Evolutionary conservation across 306 rosid species (phyloP), one percentile per base, ranked within the genome.

Genomic region (Phaseolus lunatus): DNA sequence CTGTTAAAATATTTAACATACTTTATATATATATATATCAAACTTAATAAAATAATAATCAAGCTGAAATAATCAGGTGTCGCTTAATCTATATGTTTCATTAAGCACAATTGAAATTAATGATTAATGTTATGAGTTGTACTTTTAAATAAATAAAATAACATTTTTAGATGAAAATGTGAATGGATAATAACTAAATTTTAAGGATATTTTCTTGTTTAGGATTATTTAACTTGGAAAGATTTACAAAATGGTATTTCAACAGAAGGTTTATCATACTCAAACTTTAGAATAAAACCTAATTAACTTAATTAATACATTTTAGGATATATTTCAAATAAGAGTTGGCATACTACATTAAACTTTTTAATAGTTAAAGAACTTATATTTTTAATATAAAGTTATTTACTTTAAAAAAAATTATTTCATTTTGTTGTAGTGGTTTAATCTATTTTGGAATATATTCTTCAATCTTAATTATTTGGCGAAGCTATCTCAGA

Each of bases 401-500:
- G 1, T 44, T 67, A 44, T n/a, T 31, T 29, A 2, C 43, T 37
- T 37, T 37, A n/a, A 24, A 5, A n/a, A n/a, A n/a, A n/a, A n/a
- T n/a, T n/a, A n/a, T n/a, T n/a, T 33, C 2, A 7, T 10, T 8
- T 26, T 27, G 1, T 59, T 27, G 24, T 8, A 7, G 15, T 59
- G 12, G 11, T 14, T 58, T 58, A 56, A 56, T 29, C 7, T 0
- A 12, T 33, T 24, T 61, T 44, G 79, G 77, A 69, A 82, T 72
- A 76, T 85, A 84, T 86, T 73, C n/a, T n/a, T n/a, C n/a, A n/a
- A n/a, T n/a, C n/a, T n/a, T n/a, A n/a, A n/a, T n/a, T n/a, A n/a
- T n/a, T n/a, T n/a, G n/a, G n/a, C n/a, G n/a, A n/a, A n/a, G 13
- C 80, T 44, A 7, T 79, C 78, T 50, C 73, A 56, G 66, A 31